Conservation (phyloP, 208 protist species). For the Trypanosoma mega region DNA sequence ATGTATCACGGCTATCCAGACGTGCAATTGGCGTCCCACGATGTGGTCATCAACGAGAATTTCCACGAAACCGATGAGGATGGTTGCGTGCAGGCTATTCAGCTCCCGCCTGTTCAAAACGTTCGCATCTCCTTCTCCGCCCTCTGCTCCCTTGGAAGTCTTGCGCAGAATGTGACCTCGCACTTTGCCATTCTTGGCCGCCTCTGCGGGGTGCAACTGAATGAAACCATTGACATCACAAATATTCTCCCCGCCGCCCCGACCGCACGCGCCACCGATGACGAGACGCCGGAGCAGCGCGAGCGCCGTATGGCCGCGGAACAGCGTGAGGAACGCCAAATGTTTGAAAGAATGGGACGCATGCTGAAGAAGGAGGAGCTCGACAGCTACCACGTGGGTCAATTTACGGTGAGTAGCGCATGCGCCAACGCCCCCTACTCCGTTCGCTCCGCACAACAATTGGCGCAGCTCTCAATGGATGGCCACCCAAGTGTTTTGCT, state of each 20-base stretch:
- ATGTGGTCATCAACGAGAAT: constrained; percentile 28
- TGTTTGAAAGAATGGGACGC: constrained; percentile 26
- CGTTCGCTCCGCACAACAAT: constrained; percentile 30
- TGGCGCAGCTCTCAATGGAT: constrained; percentile 42
- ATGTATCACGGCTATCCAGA: constrained; percentile 58
- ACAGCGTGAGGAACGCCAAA: constrained; percentile 13
- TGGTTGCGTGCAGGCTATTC: constrained; percentile 28
- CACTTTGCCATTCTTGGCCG: constrained; percentile 44
- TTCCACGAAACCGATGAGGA: constrained; percentile 30
- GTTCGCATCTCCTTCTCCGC: constrained; percentile 53
- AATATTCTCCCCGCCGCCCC: constrained; percentile 33
- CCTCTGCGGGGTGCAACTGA: constrained; percentile 59
- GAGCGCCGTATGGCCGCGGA: constrained; percentile 21
- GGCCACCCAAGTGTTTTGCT: constrained; percentile 60
- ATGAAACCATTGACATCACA: constrained; percentile 47
- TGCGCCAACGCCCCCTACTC: constrained; percentile 44
- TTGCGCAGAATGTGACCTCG: constrained; percentile 34
- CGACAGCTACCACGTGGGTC: constrained; percentile 59
- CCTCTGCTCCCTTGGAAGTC: constrained; percentile 45
- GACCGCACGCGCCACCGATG: constrained; percentile 16
- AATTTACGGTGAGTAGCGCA: constrained; percentile 53
- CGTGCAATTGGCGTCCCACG: constrained; percentile 35
- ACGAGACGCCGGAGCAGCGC: constrained; percentile 32
- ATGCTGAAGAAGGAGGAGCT: constrained; percentile 52
- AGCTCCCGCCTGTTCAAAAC: constrained; percentile 27